A percentile compares a stretch with the other conserved stretches of the same genome.
Evolutionary conservation across 768 basidiomycete genomes (phyloP).

Genomic region (Macrolepiota fuliginosa): DNA sequence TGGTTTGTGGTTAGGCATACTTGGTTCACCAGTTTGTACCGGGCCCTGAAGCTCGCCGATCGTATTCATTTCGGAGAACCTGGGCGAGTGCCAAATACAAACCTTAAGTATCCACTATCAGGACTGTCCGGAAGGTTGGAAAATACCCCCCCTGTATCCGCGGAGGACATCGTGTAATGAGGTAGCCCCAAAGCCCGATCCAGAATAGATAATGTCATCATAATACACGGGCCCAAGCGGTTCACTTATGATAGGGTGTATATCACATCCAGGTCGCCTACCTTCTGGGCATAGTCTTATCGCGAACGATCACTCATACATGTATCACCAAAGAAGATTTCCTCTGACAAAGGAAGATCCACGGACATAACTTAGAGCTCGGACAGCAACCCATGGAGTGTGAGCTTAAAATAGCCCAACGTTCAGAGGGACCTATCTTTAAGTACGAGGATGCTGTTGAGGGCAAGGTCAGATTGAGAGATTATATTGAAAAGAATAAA

Average conservation of each 20-base stretch:
- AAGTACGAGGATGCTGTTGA: conserved; percentile 19
- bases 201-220: conserved; percentile 22
- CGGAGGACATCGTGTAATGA: conserved; percentile 32
- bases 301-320: conserved; percentile 27
- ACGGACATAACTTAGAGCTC: conserved; percentile 18
- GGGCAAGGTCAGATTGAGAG: conserved; percentile 21
- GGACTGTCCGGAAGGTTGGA: conserved; percentile 25
- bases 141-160: conserved; percentile 26
- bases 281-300: conserved; percentile 24
- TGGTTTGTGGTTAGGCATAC: conserved; percentile 35
- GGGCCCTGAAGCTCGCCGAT: conserved; percentile 7
- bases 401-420: conserved; percentile 20
- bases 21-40: conserved; percentile 29
- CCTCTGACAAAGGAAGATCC: conserved; percentile 13
- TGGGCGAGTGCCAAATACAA: conserved; percentile 17
- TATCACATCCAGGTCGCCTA: conserved; percentile 20
- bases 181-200: conserved; percentile 14
- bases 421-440: conserved; percentile 22
- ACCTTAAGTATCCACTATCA: conserved; percentile 20
- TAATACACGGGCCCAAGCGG: conserved; percentile 31
- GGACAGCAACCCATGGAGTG: conserved; percentile 16
- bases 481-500: conserved; percentile 23
- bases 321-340: conserved; percentile 20
- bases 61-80: conserved; percentile 25
- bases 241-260: conserved; percentile 27